These are phyloP conservation scores for Trifolium subterraneum DNA, from an alignment of 306 rosid species.

Conservation along the genomic window DNA sequence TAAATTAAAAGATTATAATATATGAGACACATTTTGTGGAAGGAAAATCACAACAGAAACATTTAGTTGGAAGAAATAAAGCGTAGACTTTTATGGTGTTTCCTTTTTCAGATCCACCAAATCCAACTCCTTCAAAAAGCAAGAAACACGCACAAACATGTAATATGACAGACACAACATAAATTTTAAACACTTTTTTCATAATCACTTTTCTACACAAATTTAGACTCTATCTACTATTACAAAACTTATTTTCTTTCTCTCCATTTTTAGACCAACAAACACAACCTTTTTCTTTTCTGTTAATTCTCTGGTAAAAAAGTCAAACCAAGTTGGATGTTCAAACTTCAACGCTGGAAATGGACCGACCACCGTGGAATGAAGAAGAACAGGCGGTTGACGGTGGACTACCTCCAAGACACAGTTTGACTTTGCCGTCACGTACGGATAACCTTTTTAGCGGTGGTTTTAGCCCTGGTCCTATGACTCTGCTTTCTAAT, in stretches of 20 bases:
- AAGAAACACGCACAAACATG: constrained; percentile 17
- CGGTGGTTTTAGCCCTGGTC: constrained; percentile 80
- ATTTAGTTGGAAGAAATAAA: background rate
- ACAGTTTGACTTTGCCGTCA: constrained; percentile 64
- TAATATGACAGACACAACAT: background rate
- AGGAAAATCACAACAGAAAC: background rate
- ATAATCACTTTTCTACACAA: background rate
- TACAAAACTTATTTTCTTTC: background rate
- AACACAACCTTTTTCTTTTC: background rate
- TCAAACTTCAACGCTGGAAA: constrained; percentile 43
- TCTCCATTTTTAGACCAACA: background rate
- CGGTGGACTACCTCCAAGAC: constrained; percentile 44
- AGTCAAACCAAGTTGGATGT: constrained; percentile 30
- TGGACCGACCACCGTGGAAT: constrained; percentile 46
- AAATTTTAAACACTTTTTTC: constrained; percentile 15
- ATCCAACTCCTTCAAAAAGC: no score
- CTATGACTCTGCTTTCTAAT: constrained; percentile 77
- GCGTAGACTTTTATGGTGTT: constrained; percentile 7
- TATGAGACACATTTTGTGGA: background rate
- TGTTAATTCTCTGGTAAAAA: background rate
- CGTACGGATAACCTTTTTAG: constrained; percentile 63
- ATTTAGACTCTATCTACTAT: background rate
- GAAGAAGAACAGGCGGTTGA: background rate
- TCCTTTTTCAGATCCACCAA: constrained; percentile 12
- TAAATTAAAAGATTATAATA: no score